Evolutionary conservation across 352 stramenopile genomes (phyloP).

Genomic region (Blastocystis sp.): DNA sequence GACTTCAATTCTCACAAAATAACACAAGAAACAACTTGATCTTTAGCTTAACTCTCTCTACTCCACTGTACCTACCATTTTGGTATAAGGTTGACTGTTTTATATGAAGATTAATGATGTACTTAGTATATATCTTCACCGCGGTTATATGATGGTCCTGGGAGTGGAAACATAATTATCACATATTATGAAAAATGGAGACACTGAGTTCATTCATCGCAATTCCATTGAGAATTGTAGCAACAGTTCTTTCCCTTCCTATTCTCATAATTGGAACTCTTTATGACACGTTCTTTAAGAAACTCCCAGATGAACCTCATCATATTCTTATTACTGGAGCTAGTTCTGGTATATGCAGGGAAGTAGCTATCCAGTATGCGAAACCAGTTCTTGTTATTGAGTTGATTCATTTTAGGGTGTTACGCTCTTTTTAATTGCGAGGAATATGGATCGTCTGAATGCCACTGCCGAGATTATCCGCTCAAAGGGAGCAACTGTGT

Average conservation of each 20-base stretch:
- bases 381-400: neutral
- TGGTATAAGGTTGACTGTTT: no score
- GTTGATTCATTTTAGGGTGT: neutral
- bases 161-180: no score
- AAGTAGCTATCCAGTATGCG: conserved; percentile 49
- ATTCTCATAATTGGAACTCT: neutral
- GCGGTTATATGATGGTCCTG: no score
- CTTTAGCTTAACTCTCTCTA: no score
- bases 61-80: no score
- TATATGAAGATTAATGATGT: no score
- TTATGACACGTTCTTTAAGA: conserved; percentile 41
- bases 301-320: conserved; percentile 47
- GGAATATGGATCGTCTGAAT: conserved; percentile 44
- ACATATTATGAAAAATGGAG: neutral
- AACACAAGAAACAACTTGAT: no score
- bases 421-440: neutral
- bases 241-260: neutral
- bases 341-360: conserved; percentile 39
- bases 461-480: neutral
- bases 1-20: no score
- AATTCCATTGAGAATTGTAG: conserved; percentile 9
- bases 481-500: neutral
- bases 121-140: no score
- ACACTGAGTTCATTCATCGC: neutral
- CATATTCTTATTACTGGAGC: conserved; percentile 45